These are phyloP conservation scores for Eucalyptus camaldulensis DNA, from an alignment of 345 rosid species.

Conservation along the genomic window DNA sequence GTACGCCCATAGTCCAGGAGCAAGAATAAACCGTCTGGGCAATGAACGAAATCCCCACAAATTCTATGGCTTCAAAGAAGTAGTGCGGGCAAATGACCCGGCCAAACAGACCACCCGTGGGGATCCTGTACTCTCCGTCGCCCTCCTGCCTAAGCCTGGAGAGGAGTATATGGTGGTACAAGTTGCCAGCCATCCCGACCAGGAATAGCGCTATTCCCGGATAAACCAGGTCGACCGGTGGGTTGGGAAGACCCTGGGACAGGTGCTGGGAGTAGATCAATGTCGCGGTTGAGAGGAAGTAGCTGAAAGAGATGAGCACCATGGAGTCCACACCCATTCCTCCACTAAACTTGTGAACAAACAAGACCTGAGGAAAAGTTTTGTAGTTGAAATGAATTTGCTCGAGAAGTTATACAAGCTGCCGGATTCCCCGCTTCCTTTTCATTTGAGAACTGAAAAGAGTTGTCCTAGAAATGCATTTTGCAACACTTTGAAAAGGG, in stretches of 20 bases:
- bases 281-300: neutral
- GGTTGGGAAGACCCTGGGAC: neutral
- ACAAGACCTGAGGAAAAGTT: neutral
- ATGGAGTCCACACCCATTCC: neutral
- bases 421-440: neutral
- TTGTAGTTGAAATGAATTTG: neutral
- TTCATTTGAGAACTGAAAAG: neutral
- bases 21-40: slow-evolving; percentile 43
- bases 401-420: neutral
- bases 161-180: slow-evolving; percentile 66
- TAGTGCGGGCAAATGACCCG: slow-evolving; percentile 69
- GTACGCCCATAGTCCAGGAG: slow-evolving; percentile 15
- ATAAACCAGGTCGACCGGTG: slow-evolving; percentile 13
- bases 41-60: slow-evolving; percentile 38
- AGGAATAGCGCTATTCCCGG: slow-evolving; percentile 34
- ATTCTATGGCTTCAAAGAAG: slow-evolving; percentile 50
- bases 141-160: slow-evolving; percentile 33
- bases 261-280: neutral
- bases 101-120: slow-evolving; percentile 50
- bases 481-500: neutral
- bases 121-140: slow-evolving; percentile 49
- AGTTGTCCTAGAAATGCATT: neutral
- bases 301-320: neutral
- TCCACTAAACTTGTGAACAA: slow-evolving; percentile 10
- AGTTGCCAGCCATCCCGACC: slow-evolving; percentile 52